Evolutionary conservation across 768 basidiomycete species (phyloP).

Genomic region (Austroboletus eburneus): DNA sequence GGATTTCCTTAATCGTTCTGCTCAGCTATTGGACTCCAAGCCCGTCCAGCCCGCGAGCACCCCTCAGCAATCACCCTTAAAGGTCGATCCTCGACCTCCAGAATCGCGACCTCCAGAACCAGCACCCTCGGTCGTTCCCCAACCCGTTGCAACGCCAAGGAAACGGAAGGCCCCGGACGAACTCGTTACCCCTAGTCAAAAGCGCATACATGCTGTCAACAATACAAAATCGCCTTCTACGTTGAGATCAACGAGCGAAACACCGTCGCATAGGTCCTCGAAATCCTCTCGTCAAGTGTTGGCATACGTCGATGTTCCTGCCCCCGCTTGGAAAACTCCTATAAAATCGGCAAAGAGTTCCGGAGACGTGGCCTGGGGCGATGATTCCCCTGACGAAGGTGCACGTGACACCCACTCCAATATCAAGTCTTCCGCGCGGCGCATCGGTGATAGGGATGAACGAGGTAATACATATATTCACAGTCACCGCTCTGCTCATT

Average conservation of each 20-base stretch:
- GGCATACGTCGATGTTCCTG: conserved; percentile 32
- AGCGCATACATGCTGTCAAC: conserved; percentile 43
- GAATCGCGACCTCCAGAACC: conserved; percentile 16
- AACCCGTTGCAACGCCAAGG: conserved; percentile 48
- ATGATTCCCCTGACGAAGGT: conserved; percentile 45
- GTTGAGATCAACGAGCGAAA: conserved; percentile 15
- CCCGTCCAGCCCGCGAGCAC: conserved; percentile 12
- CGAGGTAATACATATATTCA: conserved; percentile 42
- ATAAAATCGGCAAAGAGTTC: conserved; percentile 21
- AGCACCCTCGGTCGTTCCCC: conserved; percentile 1
- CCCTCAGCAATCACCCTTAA: conserved; percentile 16
- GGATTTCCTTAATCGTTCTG: conserved; percentile 46
- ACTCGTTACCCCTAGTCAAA: conserved; percentile 58
- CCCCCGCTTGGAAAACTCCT: conserved; percentile 27
- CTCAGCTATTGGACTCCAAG: conserved; percentile 42
- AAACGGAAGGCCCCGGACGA: conserved; percentile 66
- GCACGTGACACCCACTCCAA: conserved; percentile 33
- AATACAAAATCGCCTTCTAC: conserved; percentile 9
- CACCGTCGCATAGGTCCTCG: conserved; percentile 24
- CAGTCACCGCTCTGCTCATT: neutral
- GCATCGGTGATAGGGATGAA: conserved; percentile 74
- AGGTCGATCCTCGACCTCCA: conserved; percentile 12
- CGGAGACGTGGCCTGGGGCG: conserved; percentile 49
- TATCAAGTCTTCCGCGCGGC: conserved; percentile 48
- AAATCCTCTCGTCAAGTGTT: conserved; percentile 32